These are phyloP conservation scores for Pythium vanterpoolii DNA, from an alignment of 352 stramenopile species.

Conservation along the genomic window DNA sequence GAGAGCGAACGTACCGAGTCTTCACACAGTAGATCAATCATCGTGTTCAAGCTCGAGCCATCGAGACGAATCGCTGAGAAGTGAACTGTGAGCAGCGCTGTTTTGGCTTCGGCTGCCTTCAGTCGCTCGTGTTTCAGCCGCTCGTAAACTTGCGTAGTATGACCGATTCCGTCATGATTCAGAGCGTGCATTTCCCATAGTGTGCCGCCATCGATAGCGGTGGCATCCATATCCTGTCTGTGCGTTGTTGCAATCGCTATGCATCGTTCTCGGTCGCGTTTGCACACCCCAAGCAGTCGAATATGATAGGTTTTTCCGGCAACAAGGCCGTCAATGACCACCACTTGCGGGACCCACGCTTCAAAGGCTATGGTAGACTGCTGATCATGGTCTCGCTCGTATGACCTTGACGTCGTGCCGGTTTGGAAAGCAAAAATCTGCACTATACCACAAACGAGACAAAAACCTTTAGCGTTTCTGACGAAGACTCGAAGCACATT, in stretches of 20 bases:
- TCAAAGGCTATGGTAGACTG: constrained; percentile 9
- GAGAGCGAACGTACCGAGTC: neutral
- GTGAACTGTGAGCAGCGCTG: neutral
- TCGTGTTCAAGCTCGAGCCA: neutral
- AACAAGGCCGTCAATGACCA: constrained; percentile 22
- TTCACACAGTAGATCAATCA: neutral
- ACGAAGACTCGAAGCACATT: neutral
- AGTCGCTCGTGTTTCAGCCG: neutral
- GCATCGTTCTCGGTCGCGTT: constrained; percentile 29
- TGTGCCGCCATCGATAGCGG: neutral
- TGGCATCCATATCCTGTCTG: neutral
- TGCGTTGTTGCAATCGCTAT: constrained; percentile 29
- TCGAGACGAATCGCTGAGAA: constrained; percentile 3
- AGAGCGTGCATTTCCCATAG: constrained; percentile 21
- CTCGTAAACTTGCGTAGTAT: neutral
- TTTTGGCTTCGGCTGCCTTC: neutral
- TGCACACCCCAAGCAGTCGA: constrained; percentile 38
- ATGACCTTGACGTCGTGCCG: neutral
- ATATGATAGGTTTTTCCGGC: constrained; percentile 36
- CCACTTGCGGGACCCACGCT: constrained; percentile 4
- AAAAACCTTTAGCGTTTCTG: neutral
- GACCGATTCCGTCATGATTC: constrained; percentile 18
- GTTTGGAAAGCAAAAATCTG: constrained; percentile 33
- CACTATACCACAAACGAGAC: neutral
- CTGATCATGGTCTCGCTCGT: neutral